Evolutionary conservation across 805 yeast genomes (phyloP), one percentile per base, ranked within the genome.

Genomic region (Ogataea ganodermae): DNA sequence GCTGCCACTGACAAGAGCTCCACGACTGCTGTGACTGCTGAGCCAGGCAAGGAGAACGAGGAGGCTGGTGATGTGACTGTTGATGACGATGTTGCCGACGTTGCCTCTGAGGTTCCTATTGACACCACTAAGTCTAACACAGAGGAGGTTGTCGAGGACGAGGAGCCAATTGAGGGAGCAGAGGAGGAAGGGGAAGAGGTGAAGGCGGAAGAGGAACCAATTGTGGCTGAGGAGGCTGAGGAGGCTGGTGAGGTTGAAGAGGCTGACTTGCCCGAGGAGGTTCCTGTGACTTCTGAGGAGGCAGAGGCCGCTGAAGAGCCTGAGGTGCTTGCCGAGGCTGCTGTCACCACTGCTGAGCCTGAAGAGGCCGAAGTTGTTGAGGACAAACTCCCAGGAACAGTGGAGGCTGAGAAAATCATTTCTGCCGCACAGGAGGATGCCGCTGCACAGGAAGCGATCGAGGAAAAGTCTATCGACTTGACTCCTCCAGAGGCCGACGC

Each of bases 401-500:
- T n/a, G 33, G 50, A 36, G 8, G 46, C 27, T 14, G 53, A 47
- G 14, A 57, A 39, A 16, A 57, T 26, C 48, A 52, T 46, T 21
- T 52, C 46, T 21, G 53, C 42, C 20, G 59, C 54, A 22, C 47
- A 44, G 13, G 46, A 32, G 28, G 51, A 33, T 32, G 30, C 33
- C n/a, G 46, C 44, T 23, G 52, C 66, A 54, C 51, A 51, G 7
- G 46, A 45, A 14, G 57, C 67, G 42, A 67, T 68, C 35, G 59
- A 53, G 3, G 51, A 51, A 6, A 43, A 44, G 14, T 55, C 68
- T 43, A 67, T 68, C 33, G 59, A 53, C 30, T 48, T 60, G 22
- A 32, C 53, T 12, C 53, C 62, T 6, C 60, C 62, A 10, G 62
- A 60, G 33, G 57, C 62, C 20, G 76, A 76, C 14, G 66, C 68